A percentile compares a stretch with the other conserved stretches of the same genome.
phyloP scores from a whole-genome alignment of 805 yeast species.

The Naumovozyma baii region DNA sequence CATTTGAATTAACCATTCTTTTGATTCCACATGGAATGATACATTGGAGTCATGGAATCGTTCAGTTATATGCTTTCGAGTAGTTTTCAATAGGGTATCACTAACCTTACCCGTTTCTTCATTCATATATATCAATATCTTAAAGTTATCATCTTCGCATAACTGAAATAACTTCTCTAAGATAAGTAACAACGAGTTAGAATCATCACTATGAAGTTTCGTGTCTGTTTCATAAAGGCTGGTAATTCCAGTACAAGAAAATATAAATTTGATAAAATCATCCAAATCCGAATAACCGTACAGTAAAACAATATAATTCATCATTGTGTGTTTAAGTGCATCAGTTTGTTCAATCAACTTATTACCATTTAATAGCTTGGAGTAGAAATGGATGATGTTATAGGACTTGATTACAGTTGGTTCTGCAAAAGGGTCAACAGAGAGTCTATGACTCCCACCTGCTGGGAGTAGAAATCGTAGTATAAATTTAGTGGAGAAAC shows the following conservation, averaged over 20 bases:
- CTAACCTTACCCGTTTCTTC: slow-evolving; percentile 6
- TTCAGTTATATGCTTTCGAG: slow-evolving; percentile 3
- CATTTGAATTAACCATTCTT: slow-evolving; percentile 29
- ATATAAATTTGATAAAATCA: slow-evolving; percentile 19
- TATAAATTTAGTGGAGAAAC: slow-evolving; percentile 30
- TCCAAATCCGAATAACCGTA: slow-evolving; percentile 23
- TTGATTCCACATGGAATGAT: slow-evolving; percentile 16
- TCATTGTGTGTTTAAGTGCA: slow-evolving; percentile 17
- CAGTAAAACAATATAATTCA: slow-evolving; percentile 30
- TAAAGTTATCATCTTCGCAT: slow-evolving; percentile 1
- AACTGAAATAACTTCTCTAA: not conserved
- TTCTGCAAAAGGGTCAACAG: slow-evolving; percentile 4
- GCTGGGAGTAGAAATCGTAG: slow-evolving; percentile 55
- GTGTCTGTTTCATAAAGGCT: slow-evolving; percentile 6
- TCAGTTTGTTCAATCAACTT: slow-evolving; percentile 34
- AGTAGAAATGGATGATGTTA: slow-evolving; percentile 38
- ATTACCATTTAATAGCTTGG: slow-evolving; percentile 28
- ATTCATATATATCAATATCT: slow-evolving; percentile 17
- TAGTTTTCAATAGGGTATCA: slow-evolving; percentile 3
- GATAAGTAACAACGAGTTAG: not conserved
- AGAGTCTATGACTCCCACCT: slow-evolving; percentile 48
- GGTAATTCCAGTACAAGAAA: slow-evolving; percentile 18
- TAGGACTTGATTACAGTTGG: slow-evolving; percentile 36
- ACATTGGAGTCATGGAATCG: slow-evolving; percentile 1
- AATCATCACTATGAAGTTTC: slow-evolving; percentile 1